Evolutionary conservation across 2,329 filamentous ascomycete species (phyloP), one percentile per base, ranked within the genome.

Genomic region (Capronia americana): DNA sequence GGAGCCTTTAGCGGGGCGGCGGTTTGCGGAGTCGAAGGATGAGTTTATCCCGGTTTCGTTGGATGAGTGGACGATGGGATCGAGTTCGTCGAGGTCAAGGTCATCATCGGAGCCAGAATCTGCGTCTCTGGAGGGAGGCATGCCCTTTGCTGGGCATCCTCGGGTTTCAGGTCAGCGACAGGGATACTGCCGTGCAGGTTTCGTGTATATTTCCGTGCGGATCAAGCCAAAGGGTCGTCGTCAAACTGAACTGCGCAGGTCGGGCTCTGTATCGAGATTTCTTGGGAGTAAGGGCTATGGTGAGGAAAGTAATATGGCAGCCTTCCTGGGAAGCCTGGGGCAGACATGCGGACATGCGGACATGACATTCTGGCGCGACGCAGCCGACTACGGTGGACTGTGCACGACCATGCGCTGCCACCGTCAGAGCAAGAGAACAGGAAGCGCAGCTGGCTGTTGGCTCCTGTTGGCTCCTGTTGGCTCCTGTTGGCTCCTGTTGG

Each of bases 81-180:
- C 80, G 30, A 82, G 75, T 72, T 82, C 80, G 66, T 82, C 79
- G 44, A 82, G 72, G 66, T 82, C 79, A 54, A 82, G 76, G 65
- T 82, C 80, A 66, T 79, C 75, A 61, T 80, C 79, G 34, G 79
- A 79, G 28, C 75, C 79, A 44, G 77, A 74, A 62, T 78, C 77
- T 58, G 74, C 63, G 26, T 74, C 72, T 58, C 62, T 65, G 48
- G 38, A 26, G 23, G 44, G 62, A 63, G 68, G 57, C 68, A 70
- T 70, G 32, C 51, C 63, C 55, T 53, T 57, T 46, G 32, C 46
- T 55, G 48, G n/a, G 61, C 68, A 70, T 70, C 64, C 44, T 69
- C 64, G 54, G 41, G 30, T n/a, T 32, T 46, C n/a, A 23, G 38
- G 26, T 44, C 32, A 23, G 46, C 20, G 58, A 30, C 11, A 12